These are phyloP conservation scores for Aspergillus affinis DNA, from an alignment of 495 filamentous ascomycete genomes.

Conservation along the genomic window DNA sequence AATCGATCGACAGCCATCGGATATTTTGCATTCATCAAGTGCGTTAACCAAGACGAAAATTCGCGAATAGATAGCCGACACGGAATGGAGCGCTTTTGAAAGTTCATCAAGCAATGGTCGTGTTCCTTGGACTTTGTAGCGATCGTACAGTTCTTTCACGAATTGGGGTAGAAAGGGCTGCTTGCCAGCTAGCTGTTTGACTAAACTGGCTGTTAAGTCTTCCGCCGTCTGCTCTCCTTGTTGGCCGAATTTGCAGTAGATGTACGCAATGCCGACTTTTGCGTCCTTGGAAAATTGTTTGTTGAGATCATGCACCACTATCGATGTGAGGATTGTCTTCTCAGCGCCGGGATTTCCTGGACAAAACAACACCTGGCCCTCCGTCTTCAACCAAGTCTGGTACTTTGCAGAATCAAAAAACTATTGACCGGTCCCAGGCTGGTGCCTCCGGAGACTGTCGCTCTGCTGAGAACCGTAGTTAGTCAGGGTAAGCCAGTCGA, in stretches of 20 bases:
- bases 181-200: constrained; percentile 27
- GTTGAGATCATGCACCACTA: constrained; percentile 32
- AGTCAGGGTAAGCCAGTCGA: constrained; percentile 21
- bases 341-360: constrained; percentile 43
- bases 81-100: constrained; percentile 24
- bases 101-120: constrained; percentile 34
- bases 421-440: constrained; percentile 44
- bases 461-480: constrained; percentile 20
- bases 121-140: constrained; percentile 14
- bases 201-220: constrained; percentile 18
- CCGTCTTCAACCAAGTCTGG: constrained; percentile 28
- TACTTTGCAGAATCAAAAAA: constrained; percentile 39
- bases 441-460: constrained; percentile 18
- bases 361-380: constrained; percentile 40
- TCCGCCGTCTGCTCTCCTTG: constrained; percentile 17
- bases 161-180: constrained; percentile 18
- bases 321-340: constrained; percentile 40
- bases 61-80: constrained; percentile 20
- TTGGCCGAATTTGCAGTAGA: constrained; percentile 33
- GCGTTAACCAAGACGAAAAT: constrained; percentile 47
- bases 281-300: constrained; percentile 13
- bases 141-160: constrained; percentile 27
- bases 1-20: constrained; percentile 10
- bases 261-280: constrained; percentile 33
- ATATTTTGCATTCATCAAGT: constrained; percentile 29